Evolutionary conservation across 2,329 filamentous ascomycete genomes (phyloP), one percentile per base, ranked within the genome.

Genomic region (Coniochaeta ligniaria): DNA sequence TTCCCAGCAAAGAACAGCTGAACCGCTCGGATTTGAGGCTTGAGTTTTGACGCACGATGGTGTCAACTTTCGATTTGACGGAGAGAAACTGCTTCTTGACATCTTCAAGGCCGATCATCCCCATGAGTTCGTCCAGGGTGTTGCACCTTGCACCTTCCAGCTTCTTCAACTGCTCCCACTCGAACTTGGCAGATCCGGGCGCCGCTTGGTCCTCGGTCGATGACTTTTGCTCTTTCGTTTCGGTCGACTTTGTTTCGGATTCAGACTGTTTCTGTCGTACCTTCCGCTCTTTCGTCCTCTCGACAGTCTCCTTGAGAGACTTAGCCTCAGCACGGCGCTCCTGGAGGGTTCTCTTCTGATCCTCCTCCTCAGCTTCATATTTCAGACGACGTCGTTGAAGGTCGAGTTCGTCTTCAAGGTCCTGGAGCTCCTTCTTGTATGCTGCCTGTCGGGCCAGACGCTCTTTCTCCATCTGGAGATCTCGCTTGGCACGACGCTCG

Each of bases 51-150:
- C 85, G 77, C 0, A 85, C 66, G 0, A 78, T 72, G 0, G 79
- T 83, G 43, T 92, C 88, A 0, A 91, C 79, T 50, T 79, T 83
- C 0, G 75, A 72, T 64, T 91, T 91, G 68, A 90, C 84, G 0
- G 68, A 66, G 0, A 93, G 72, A 26, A 92, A 83, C 14, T 84
- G 70, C 1, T 76, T 66, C 63, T 93, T 93, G 45, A 92, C 86
- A 0, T 80, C 74, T 65, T 92, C 89, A 0, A 93, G 75, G 0
- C 90, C 89, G 50, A 88, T 84, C 83, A 92, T 86, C 0, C 69
- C 71, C 85, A 92, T 91, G 9, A 93, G 67, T 0, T 75, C 68
- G 61, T 92, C 88, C 0, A 92, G 66, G 0, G 80, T 75, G 0
- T 71, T 66, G 63, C 84, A 90, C 1, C 66, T 65, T 0, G 80